Base-by-base conservation (phyloP, 2,329 filamentous ascomycete species). In the Colletotrichum kahawae region DNA sequence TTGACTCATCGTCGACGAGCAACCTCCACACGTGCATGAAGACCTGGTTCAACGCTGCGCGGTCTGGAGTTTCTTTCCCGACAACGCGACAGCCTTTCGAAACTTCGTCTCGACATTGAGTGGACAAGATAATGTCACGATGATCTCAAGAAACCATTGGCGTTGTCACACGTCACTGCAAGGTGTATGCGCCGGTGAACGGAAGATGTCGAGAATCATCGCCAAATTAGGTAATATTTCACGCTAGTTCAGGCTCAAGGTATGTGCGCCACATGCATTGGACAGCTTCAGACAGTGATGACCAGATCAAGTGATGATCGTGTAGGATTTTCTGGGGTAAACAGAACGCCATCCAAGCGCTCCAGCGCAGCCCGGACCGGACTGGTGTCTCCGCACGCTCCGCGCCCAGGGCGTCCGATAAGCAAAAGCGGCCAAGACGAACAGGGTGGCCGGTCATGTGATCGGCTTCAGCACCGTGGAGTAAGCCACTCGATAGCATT, bases 331-430 rank as follows among this genome's bases (percentile, higher is more conserved):
- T 27, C 67, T 51, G 67, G 67, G 67, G 67, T 69, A 62, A 51
- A 43, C n/a, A 29, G 33, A 48, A 43, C 56, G 67, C 56, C 56
- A 60, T 60, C 27, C 43, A 60, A 69, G 51, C n/a, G 64, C 64
- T 33, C 43, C 16, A 36, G 31, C 65, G 9, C 13, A 34, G 36
- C 24, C 36, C 7, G 34, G 56, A 12, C 27, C 54, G 67, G 36
- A 48, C 29, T 48, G 54, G n/a, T 29, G 33, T 68, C 66, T 68
- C 66, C 66, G 54, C 66, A 18, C 66, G 29, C 36, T 65, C 62
- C 62, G 62, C 62, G 43, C 62, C 62, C 29, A n/a, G 56, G 56
- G 67, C 56, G 67, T 69, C 56, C 29, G 67, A 69, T 69, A 69
- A 69, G 31, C 13, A 59, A 21, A 34, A 24, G 54, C 67, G 56